Evolutionary conservation across 106 monocot genomes (phyloP), one percentile per base, ranked within the genome.

Genomic region (Dioscorea alata): DNA sequence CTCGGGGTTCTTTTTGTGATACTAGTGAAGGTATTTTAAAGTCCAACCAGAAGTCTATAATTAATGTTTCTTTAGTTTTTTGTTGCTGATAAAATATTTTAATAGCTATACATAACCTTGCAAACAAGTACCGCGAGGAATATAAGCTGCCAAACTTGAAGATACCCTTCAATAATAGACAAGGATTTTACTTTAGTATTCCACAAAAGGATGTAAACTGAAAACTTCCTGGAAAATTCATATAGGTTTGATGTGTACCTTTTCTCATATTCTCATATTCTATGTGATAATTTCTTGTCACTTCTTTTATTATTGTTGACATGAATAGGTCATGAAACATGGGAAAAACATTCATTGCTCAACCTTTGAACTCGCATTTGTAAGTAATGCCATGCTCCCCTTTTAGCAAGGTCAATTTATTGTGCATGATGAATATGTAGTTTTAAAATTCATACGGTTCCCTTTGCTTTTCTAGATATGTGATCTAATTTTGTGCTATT

Each of bases 101-200:
- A 69, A 63, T 78, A 99, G 97, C 97, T 80, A 90, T 99, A 68
- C 67, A 99, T 83, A 81, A 83, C 56, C 92, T 99, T 77, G 92
- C 97, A 23, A 87, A 73, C 56, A 99, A 92, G 59, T 99, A 99
- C 61, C 77, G 99, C 12, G 83, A 87, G 66, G 93, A 99, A 75
- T 93, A 77, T 78, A 87, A 83, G 59, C 67, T 99, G 50, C 90
- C 90, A 48, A 99, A 85, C 84, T 63, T 99, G 75, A 99, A 93
- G 76, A 81, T 99, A 61, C 90, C 87, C 21, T 99, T 75, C 69
- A 99, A 99, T 72, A 90, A 81, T 74, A 78, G 87, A 53, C 80
- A 84, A 78, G 92, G 99, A 53, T 93, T 99, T 85, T 99, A 99
- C 71, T 93, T 99, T 59, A 83, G 83, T 72, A 83, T 99, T 69